Conservation (phyloP, 2,329 filamentous ascomycete species). For the Raffaelea albimanens region DNA sequence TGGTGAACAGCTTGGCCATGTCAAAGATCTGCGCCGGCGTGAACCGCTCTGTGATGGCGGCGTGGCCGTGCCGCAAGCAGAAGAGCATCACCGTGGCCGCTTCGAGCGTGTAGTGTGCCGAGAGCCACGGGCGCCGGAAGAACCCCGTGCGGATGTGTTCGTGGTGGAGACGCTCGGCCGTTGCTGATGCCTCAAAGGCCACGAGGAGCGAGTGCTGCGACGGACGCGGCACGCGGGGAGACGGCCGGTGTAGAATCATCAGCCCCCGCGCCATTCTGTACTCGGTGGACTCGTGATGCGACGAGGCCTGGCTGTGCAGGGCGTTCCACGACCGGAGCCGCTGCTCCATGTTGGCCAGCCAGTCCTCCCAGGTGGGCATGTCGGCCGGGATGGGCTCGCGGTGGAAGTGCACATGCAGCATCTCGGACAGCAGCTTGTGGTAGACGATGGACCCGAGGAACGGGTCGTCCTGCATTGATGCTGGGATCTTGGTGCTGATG, state of each 20-base stretch:
- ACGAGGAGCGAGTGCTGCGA: slow-evolving; percentile 5
- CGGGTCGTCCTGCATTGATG: background rate
- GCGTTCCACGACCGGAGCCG: slow-evolving; percentile 6
- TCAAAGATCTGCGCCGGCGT: slow-evolving; percentile 20
- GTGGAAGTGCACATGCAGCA: slow-evolving; percentile 12
- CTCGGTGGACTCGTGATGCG: slow-evolving; percentile 2
- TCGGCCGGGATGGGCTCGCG: slow-evolving; percentile 7
- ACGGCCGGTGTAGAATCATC: slow-evolving; percentile 10
- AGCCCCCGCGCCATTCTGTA: slow-evolving; percentile 6
- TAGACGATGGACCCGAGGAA: slow-evolving; percentile 8
- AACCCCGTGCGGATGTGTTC: slow-evolving; percentile 8
- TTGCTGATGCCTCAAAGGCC: slow-evolving; percentile 11
- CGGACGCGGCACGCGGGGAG: slow-evolving; percentile 9
- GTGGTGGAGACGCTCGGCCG: slow-evolving; percentile 10
- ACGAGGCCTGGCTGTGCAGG: background rate
- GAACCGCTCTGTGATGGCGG: slow-evolving; percentile 19
- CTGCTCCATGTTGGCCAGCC: slow-evolving; percentile 9
- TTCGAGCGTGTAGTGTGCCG: slow-evolving; percentile 11
- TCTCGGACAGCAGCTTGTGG: slow-evolving; percentile 9
- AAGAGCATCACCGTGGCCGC: slow-evolving; percentile 18
- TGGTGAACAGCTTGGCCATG: slow-evolving; percentile 22
- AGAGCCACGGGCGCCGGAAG: slow-evolving; percentile 12
- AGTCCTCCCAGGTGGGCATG: slow-evolving; percentile 8
- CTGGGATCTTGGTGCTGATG: slow-evolving; percentile 6
- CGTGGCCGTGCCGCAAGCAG: slow-evolving; percentile 20